These are phyloP conservation scores for Aspergillus jensenii DNA, from an alignment of 2,329 filamentous ascomycete genomes.

Conservation along the genomic window DNA sequence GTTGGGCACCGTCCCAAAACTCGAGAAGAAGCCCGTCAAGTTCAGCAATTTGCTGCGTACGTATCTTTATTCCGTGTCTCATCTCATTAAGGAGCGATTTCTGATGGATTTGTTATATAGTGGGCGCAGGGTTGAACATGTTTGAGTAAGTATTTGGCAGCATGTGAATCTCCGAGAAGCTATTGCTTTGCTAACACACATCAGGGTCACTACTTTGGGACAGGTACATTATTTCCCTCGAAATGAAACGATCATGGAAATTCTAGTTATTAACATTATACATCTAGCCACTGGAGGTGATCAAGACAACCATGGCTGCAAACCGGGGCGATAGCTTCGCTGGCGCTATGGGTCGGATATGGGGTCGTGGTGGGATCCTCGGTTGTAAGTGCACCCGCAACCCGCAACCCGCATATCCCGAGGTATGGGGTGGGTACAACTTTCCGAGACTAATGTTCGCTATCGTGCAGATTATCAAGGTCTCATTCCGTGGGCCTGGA, in stretches of 20 bases:
- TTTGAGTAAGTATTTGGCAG: conserved; percentile 67
- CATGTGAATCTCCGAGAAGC: not conserved
- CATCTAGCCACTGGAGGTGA: conserved; percentile 87
- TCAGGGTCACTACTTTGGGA: conserved; percentile 65
- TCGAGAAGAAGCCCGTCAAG: conserved; percentile 99
- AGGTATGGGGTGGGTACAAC: conserved; percentile 15
- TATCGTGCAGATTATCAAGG: conserved; percentile 83
- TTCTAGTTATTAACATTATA: not conserved
- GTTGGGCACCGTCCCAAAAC: conserved; percentile 54
- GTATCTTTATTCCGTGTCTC: conserved; percentile 26
- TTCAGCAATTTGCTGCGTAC: conserved; percentile 92
- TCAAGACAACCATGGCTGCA: conserved; percentile 99
- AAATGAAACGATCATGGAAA: not conserved
- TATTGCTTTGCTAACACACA: conserved; percentile 19
- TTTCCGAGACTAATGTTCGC: conserved; percentile 11
- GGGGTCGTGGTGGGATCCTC: conserved; percentile 86
- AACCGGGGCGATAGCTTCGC: conserved; percentile 87
- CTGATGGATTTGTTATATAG: conserved; percentile 34
- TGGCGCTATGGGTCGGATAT: conserved; percentile 80
- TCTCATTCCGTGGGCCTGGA: conserved; percentile 99
- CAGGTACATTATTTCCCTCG: conserved; percentile 49
- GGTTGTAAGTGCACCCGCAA: conserved; percentile 69
- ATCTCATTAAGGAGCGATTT: conserved; percentile 18
- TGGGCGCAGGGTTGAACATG: conserved; percentile 91
- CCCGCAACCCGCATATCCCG: conserved; percentile 10